Base-by-base conservation (phyloP, 2,329 filamentous ascomycete genomes). In the Pyrenochaeta sp. region DNA sequence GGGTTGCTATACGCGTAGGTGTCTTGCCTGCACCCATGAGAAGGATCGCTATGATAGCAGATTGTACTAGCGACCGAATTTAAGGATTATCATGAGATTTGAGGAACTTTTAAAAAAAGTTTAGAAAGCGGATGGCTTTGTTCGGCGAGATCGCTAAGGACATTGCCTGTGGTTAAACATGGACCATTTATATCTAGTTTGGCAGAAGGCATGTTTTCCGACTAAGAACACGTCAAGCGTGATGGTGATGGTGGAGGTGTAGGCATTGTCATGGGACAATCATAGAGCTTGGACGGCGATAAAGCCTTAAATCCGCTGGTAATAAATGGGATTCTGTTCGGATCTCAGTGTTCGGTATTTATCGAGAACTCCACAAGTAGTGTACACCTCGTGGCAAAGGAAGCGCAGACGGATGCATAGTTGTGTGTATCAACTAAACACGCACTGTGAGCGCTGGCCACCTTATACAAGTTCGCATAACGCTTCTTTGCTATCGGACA, bases 1-100 rank as follows among this genome's bases (percentile, higher is more conserved):
- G 72, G 15, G 61, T 56, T 39, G 77, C 77, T 32, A 83, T 68
- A 32, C 78, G 77, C n/a, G 71, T 69, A 42, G 77, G 77, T 1
- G 82, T 75, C 47, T 81, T 83, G 54, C 82, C 81, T 0, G 78
- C 82, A 45, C 81, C 81, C 2, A 78, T 69, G 7, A 84, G 64
- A 39, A 84, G 74, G 39, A 83, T 65, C 27, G 80, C 24, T 54
- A 64, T 59, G 28, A 7, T 58, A n/a, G 6, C 15, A 9, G 39
- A 27, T 36, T 13, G 34, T 10, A 36, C 28, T 36, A 13, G 36
- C 10, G 36, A 36, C 3, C 9, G 39, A 22, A 22, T 42, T 42
- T 42, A 19, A 19, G 15, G 39, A 15, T 12, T 22, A 22, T 22
- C 15, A 39, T 39, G 36, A 19, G 36, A n/a, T n/a, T 39, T n/a